Evolutionary conservation across 495 filamentous ascomycete genomes (phyloP), one percentile per base, ranked within the genome.

Genomic region (Tuber calosporum): DNA sequence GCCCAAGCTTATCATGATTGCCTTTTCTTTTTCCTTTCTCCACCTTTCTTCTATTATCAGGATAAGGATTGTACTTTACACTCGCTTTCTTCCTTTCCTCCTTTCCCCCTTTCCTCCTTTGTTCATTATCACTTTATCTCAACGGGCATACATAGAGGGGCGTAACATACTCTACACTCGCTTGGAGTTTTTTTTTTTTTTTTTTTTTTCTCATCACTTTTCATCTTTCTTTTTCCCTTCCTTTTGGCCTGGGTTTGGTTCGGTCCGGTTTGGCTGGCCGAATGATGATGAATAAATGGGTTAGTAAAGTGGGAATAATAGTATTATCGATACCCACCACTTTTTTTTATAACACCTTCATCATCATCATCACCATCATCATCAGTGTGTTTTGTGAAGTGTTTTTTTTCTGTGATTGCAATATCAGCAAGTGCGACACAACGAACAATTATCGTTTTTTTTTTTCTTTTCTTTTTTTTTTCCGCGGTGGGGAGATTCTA

Each of bases 61-160:
- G 69, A 2, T 75, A 53, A 39, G 41, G 70, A 37, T 74, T 78
- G 74, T 78, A 78, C 73, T 78, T 78, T 78, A 78, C 76, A 71
- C 71, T 78, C 76, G 74, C 76, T 78, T 77, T 62, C 66, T 77
- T 73, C 41, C 41, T 37, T 30, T 34, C 26, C 62, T 67, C 42
- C 43, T 45, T 7, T 5, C n/a, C n/a, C n/a, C n/a, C n/a, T n/a
- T n/a, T n/a, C n/a, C n/a, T n/a, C n/a, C n/a, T n/a, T n/a, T n/a
- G n/a, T 20, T 45, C 43, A 45, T 45, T 26, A 26, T 58, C 48
- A 58, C 26, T 62, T 62, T 17, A 34, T 62, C 53, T 62, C 53
- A 19, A 17, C 11, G 53, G 53, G 34, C 53, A 62, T 62, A 26
- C 26, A 62, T 62, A 62, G 15, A 62, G 11, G 53, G 53, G 53